A percentile compares a stretch with the other conserved stretches of the same genome.
phyloP scores from a whole-genome alignment of 2,329 filamentous ascomycete species.

The Tothia fuscella region DNA sequence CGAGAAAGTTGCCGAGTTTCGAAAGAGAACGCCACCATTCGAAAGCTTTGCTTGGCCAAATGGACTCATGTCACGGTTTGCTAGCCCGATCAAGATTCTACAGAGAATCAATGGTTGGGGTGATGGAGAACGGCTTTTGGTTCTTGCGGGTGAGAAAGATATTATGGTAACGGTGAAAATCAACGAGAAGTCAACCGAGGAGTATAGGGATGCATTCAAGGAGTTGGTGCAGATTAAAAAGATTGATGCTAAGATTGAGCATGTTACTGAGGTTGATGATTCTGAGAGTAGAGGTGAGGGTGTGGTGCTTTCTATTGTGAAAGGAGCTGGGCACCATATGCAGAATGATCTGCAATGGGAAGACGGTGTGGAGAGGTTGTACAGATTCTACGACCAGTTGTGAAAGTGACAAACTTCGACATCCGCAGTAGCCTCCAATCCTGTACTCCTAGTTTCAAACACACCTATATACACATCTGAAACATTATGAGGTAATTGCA shows the following conservation, averaged over 20 bases:
- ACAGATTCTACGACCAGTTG: constrained; percentile 2
- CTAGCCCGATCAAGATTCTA: constrained; percentile 30
- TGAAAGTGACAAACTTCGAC: not conserved
- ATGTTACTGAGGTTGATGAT: constrained; percentile 12
- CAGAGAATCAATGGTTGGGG: constrained; percentile 21
- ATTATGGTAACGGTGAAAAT: constrained; percentile 28
- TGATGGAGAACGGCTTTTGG: constrained; percentile 23
- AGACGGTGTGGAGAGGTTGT: not conserved
- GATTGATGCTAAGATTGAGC: constrained; percentile 10
- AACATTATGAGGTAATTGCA: too few relatives aligned
- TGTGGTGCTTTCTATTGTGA: not conserved
- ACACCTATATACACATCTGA: too few relatives aligned
- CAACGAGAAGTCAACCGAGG: constrained; percentile 25
- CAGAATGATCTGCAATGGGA: constrained; percentile 6
- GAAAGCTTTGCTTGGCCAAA: constrained; percentile 43
- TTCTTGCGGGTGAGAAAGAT: constrained; percentile 31
- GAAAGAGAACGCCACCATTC: constrained; percentile 33
- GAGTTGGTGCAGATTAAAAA: not conserved
- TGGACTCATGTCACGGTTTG: constrained; percentile 36
- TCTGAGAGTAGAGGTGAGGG: not conserved
- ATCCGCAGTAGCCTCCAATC: too few relatives aligned
- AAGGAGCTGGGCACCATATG: constrained; percentile 2
- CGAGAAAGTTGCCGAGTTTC: constrained; percentile 30
- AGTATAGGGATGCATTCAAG: constrained; percentile 19
- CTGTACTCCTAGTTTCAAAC: too few relatives aligned